Evolutionary conservation across 2,329 filamentous ascomycete genomes (phyloP), one percentile per base, ranked within the genome.

Genomic region (Nemania sp.): DNA sequence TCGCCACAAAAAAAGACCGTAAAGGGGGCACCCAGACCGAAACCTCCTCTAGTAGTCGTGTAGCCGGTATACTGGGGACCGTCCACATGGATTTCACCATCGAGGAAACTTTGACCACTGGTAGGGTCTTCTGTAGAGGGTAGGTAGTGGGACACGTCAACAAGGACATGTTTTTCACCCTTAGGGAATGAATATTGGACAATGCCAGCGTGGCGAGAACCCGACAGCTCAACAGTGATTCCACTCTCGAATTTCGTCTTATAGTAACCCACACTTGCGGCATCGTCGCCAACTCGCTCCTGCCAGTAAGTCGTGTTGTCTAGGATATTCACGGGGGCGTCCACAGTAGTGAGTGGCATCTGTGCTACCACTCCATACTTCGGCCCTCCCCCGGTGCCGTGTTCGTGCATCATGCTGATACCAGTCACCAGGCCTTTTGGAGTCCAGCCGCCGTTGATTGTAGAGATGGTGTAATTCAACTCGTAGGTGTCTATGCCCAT

Each of bases 311-410:
- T 78, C 2, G 60, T 73, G 15, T 85, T 79, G 65, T 84, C 81
- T 2, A 79, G 75, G 10, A 86, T 70, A 60, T 74, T 75, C 42
- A 82, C 72, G 5, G 59, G 59, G 7, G 72, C 70, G 0, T 79
- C 78, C 1, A 81, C 62, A 1, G 64, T 72, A 2, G 71, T 73
- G 9, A 83, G 70, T 0, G 80, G 81, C 69, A 83, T 75, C 60
- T 82, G 81, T 0, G 80, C 75, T 37, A 83, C 78, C 4, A 85
- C 76, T 0, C 84, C 84, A 59, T 87, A 87, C 58, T 84, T 87
- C 0, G 84, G 82, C 10, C 79, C 80, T 1, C 85, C 85, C 13
- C 84, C 85, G 0, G 83, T 87, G 0, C 83, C 83, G 54, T 78
- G 79, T 62, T 83, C 82, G 59, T 85, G 82, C 72, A 84, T 78